Evolutionary conservation across 768 basidiomycete genomes (phyloP), one percentile per base, ranked within the genome.

Genomic region (Strobilomyces echinocephalus): DNA sequence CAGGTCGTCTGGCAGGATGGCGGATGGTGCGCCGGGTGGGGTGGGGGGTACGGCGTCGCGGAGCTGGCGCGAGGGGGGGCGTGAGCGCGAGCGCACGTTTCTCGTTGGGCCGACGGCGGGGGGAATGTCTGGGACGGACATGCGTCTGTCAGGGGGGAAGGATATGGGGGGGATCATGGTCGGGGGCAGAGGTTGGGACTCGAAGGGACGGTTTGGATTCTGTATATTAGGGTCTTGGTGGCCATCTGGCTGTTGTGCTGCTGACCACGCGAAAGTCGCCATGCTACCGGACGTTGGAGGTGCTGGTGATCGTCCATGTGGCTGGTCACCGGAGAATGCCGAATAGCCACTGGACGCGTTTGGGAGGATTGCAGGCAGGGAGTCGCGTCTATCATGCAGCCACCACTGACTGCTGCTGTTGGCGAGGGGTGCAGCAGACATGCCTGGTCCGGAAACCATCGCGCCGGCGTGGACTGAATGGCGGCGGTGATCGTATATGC

Each of bases 181-280:
- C 56, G 79, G 67, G 62, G 72, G 71, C 47, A 65, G 56, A 75
- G 73, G 57, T 66, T 73, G 62, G 76, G 75, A 68, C 57, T 84
- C 82, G 62, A 79, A 78, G 10, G 75, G 69, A 56, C 80, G 77
- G 52, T 66, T 64, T 49, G 72, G 63, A 57, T 67, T 68, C 53
- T 71, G 66, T 64, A 70, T 70, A 71, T 73, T 70, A 64, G 73
- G 70, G 61, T 76, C 79, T 57, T 70, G 66, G 26, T 79, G 76
- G 65, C 65, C 63, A 74, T 78, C 65, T 72, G 75, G 61, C 66
- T 68, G 69, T 73, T 65, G 63, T 75, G 67, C 65, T 74, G 76
- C 69, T 65, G 85, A 78, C 88, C 88, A 89, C 72, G 86, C 78
- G 75, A 88, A 88, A 68, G 81, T 78, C 63, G 84, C 74, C 63